Evolutionary conservation across 2,329 filamentous ascomycete species (phyloP), one percentile per base, ranked within the genome.

Genomic region (Talaromyces sp.): DNA sequence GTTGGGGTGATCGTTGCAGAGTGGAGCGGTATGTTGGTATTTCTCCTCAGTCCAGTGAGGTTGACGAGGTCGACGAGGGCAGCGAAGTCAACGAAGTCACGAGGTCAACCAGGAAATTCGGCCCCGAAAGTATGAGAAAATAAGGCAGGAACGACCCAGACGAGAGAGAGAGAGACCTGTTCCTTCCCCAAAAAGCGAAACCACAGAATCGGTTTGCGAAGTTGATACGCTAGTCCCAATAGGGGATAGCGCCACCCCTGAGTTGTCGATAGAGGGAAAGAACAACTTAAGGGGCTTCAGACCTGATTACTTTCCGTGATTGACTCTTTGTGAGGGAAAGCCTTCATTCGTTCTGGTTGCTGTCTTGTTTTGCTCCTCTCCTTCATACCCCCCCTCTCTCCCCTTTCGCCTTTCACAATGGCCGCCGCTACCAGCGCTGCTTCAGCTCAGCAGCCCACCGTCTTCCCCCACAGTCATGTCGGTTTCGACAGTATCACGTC

Each of bases 401-500:
- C 43, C 63, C 58, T 62, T 57, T 55, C 62, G 62, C 69, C 70
- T 11, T 37, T 35, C 30, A 76, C 79, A 75, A 87, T 89, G 84
- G 85, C 87, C 69, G 73, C 86, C 71, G 80, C 85, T 70, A 86
- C 86, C 70, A 85, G 88, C 55, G 73, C 77, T 64, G 73, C 77
- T 55, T 63, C 68, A 47, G 61, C 67, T 62, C 60, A 67, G 37
- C 67, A 71, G 69, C 80, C 80, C 63, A 71, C 77, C 13, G 84
- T 88, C 75, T 94, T 90, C 79, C 94, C 94, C 72, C 88, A 94
- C 77, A 96, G 88, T 88, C 94, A 97, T 84, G 94, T 99, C 77
- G 94, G 94, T 86, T 99, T 99, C 82, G 94, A 99, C 83, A 97
- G 91, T 82, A 99, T 99, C 84, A 99, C 94, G 68, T 91, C 88